A percentile compares a stretch with the other conserved stretches of the same genome.
Evolutionary conservation across 441 rosid species (phyloP).

Genomic region (Corymbia calophylla): DNA sequence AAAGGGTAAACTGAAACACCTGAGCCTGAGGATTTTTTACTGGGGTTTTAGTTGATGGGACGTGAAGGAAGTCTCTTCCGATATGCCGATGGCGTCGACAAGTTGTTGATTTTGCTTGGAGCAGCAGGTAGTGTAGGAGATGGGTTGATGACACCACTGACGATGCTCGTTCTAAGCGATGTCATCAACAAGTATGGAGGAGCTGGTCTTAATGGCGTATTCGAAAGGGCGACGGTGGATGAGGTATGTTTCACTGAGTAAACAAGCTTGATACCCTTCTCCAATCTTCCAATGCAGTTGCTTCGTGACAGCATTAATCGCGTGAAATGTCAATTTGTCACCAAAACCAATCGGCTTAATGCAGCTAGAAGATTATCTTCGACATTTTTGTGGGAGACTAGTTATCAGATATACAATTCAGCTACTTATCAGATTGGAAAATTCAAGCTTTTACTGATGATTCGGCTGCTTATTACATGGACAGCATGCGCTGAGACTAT

Average conservation of each 20-base stretch:
- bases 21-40: neutral
- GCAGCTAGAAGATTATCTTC: neutral
- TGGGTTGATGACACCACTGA: conserved; percentile 33
- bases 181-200: conserved; percentile 23
- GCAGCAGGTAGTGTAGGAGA: conserved; percentile 34
- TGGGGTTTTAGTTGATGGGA: conserved; percentile 1
- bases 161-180: conserved; percentile 25
- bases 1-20: neutral
- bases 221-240: conserved; percentile 16
- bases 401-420: neutral
- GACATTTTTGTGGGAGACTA: neutral
- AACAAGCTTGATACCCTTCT: neutral
- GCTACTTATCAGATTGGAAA: neutral
- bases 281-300: neutral
- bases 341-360: neutral
- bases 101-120: conserved; percentile 24
- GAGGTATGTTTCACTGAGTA: conserved; percentile 12
- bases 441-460: neutral
- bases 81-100: conserved; percentile 25
- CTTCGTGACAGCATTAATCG: neutral
- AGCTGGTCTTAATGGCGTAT: neutral
- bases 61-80: conserved; percentile 19
- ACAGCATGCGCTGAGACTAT: conserved; percentile 27
- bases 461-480: neutral
- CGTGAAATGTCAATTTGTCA: neutral